Percentiles rank a stretch among this genome's conserved stretches.
phyloP scores from a whole-genome alignment of 2,329 filamentous ascomycete genomes.

The Scedosporium boydii region DNA sequence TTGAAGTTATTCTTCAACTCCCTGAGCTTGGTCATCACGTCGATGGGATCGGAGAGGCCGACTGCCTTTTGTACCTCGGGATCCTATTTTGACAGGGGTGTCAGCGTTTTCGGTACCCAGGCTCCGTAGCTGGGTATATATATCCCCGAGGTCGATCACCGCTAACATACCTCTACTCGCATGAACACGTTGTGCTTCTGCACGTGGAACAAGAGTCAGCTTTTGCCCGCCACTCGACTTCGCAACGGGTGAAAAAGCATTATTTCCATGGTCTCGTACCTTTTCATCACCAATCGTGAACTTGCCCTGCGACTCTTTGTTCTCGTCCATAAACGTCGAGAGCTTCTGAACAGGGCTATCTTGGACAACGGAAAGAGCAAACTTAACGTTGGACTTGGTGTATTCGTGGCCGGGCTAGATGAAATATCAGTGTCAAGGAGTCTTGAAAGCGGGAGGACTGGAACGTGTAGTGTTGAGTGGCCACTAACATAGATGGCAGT shows the following conservation, averaged over 20 bases:
- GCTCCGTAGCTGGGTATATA: background rate
- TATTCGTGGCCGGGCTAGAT: constrained; percentile 86
- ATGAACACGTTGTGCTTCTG: constrained; percentile 95
- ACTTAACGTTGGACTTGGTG: constrained; percentile 93
- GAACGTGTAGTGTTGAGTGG: background rate
- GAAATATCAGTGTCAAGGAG: background rate
- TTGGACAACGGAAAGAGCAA: constrained; percentile 66
- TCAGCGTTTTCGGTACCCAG: background rate
- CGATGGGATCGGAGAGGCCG: constrained; percentile 67
- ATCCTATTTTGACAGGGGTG: constrained; percentile 43
- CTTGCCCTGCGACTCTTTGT: constrained; percentile 84
- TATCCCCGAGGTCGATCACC: background rate
- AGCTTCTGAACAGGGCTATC: constrained; percentile 70
- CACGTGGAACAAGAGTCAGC: constrained; percentile 3
- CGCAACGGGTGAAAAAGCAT: background rate
- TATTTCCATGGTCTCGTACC: constrained; percentile 34
- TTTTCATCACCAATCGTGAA: constrained; percentile 98
- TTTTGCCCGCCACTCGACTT: background rate
- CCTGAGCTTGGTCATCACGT: constrained; percentile 76
- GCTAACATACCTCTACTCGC: constrained; percentile 59
- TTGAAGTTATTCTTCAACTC: constrained; percentile 82
- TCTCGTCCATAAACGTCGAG: constrained; percentile 64
- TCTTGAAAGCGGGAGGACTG: background rate
- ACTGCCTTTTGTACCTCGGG: constrained; percentile 76
- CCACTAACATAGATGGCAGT: constrained; percentile 78